A percentile compares a stretch with the other conserved stretches of the same genome.
These are phyloP conservation scores for Friedmanniomyces endolithicus DNA, from an alignment of 495 filamentous ascomycete genomes.

Conservation along the genomic window DNA sequence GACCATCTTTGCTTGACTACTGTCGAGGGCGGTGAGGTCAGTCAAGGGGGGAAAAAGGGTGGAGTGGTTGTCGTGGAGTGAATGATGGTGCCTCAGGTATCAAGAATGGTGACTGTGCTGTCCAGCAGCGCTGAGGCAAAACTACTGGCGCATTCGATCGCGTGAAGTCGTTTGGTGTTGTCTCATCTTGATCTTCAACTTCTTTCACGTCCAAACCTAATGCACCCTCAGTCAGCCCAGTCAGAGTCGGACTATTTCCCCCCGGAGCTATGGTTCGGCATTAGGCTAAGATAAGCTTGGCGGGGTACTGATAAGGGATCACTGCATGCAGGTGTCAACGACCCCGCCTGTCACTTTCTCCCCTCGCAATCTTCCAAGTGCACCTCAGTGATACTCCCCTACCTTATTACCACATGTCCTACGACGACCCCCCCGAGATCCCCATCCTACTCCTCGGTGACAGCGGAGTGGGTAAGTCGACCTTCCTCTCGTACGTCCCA, in stretches of 20 bases:
- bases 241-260: no score
- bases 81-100: not conserved
- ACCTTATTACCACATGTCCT: not conserved
- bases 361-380: not conserved
- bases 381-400: not conserved
- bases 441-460: slow-evolving; percentile 73
- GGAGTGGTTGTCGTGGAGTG: not conserved
- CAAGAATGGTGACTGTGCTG: not conserved
- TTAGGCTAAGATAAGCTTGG: not conserved
- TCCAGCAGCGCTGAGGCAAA: no score
- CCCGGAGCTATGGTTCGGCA: not conserved
- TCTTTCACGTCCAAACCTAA: no score
- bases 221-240: no score
- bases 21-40: not conserved
- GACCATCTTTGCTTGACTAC: slow-evolving; percentile 51
- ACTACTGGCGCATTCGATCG: no score
- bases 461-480: slow-evolving; percentile 68
- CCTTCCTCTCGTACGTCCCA: slow-evolving; percentile 68
- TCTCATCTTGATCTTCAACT: no score
- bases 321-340: not conserved
- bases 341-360: no score
- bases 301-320: not conserved
- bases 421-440: slow-evolving; percentile 31
- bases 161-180: no score
- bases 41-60: not conserved